Percentiles rank a stretch among this genome's conserved stretches.
Evolutionary conservation across 2,329 filamentous ascomycete species (phyloP).

Genomic region (Colletotrichum coccodes): DNA sequence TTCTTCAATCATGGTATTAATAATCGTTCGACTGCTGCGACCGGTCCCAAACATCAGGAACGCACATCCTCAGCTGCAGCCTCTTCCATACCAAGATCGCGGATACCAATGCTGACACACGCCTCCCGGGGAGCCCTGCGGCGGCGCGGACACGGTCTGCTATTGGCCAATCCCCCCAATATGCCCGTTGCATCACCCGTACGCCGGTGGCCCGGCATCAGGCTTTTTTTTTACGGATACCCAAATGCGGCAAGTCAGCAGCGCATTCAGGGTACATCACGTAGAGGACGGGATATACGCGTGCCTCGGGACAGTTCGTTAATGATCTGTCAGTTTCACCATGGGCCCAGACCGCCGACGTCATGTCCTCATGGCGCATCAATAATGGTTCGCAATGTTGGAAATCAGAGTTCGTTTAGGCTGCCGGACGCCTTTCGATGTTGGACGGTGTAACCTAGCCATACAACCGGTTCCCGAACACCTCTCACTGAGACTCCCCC

Average conservation of each 20-base stretch:
- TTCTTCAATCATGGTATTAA: not conserved
- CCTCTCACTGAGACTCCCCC: not conserved
- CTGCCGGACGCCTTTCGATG: not conserved
- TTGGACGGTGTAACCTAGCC: not conserved
- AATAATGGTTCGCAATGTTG: not conserved
- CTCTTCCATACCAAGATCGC: not conserved
- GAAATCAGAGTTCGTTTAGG: not conserved
- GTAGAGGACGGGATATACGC: not conserved
- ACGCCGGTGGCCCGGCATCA: not conserved
- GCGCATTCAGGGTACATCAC: not conserved
- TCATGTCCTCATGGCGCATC: not conserved
- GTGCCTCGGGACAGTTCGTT: not conserved
- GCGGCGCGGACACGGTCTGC: not conserved
- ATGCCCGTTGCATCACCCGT: not conserved
- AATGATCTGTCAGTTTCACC: not conserved
- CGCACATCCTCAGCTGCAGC: not conserved
- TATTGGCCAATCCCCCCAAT: not conserved
- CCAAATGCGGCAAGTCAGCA: not conserved
- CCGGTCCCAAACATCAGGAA: conserved; percentile 17
- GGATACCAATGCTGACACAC: conserved; percentile 8
- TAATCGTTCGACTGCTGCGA: not conserved
- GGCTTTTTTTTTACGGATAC: conserved; percentile 9
- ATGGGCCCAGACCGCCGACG: not conserved
- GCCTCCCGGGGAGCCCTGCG: too few species aligned
- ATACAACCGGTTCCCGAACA: not conserved